Conservation (phyloP, 2,329 filamentous ascomycete species). For the Pseudopithomyces chartarum region DNA sequence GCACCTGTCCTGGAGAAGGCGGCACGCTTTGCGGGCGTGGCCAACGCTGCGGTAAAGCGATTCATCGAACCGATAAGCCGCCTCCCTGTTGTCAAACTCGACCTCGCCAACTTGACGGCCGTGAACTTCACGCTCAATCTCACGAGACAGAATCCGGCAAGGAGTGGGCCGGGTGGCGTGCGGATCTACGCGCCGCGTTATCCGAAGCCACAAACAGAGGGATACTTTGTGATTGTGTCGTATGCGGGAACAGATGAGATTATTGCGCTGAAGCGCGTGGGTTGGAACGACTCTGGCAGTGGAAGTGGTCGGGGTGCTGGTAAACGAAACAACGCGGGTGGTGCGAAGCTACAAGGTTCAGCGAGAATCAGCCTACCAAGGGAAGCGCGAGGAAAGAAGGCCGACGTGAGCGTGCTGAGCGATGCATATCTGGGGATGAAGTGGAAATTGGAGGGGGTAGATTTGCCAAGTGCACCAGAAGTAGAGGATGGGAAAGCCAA, state of each 20-base stretch:
- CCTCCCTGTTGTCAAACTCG: constrained; percentile 72
- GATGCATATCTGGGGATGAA: constrained; percentile 84
- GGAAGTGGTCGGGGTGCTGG: constrained; percentile 25
- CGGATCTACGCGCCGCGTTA: constrained; percentile 87
- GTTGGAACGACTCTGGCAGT: constrained; percentile 62
- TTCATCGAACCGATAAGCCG: constrained; percentile 66
- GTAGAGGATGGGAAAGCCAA: constrained; percentile 39
- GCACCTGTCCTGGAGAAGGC: constrained; percentile 38
- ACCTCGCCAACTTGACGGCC: constrained; percentile 65
- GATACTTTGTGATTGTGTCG: constrained; percentile 84
- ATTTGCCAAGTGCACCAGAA: constrained; percentile 51
- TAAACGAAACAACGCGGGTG: constrained; percentile 11
- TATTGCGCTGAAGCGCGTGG: constrained; percentile 82
- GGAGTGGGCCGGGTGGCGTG: constrained; percentile 55
- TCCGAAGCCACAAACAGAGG: constrained; percentile 92
- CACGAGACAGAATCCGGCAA: constrained; percentile 65
- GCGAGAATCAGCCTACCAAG: constrained; percentile 66
- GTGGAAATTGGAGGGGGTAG: constrained; percentile 60
- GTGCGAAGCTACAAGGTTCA: constrained; percentile 56
- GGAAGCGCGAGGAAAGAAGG: constrained; percentile 58
- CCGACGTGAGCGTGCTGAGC: constrained; percentile 80
- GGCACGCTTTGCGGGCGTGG: constrained; percentile 58
- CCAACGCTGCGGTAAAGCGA: constrained; percentile 49
- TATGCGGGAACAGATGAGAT: constrained; percentile 73
- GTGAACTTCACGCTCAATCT: constrained; percentile 68